Evolutionary conservation across 345 rosid species (phyloP), one percentile per base, ranked within the genome.

Genomic region (Boechera stricta): DNA sequence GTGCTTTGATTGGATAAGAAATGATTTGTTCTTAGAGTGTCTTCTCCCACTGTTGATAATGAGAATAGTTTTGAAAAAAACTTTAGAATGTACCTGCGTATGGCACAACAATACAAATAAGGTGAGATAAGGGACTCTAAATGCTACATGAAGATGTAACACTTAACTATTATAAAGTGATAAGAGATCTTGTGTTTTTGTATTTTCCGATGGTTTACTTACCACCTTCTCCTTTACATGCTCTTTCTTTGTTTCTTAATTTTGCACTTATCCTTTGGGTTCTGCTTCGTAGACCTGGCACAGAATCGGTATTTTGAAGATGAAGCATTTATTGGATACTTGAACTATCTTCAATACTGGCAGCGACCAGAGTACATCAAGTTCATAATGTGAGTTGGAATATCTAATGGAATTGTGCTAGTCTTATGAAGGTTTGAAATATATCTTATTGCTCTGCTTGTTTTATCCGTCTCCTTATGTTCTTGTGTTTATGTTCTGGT

Each of bases 301-400:
- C 99, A 96, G 84, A 96, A 96, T 73, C 97, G 98, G 7, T 91
- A 96, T 84, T 91, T 96, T 67, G 99, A 96, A 41, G 99, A 96
- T 65, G 98, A 93, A 82, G 90, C 99, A 5, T 96, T 93, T 80
- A 89, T 96, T 76, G 98, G 92, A 21, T 96, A 96, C 87, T 84
- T 96, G 86, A 96, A 96, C 71, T 96, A 93, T 78, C 98, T 96
- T 69, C 93, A 86, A 71, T 96, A 96, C 78, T 96, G 97, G 99
- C 97, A 93, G 71, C 95, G 80, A 10, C 97, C 97, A 0, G 98
- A 96, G 82, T 93, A 93, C 77, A 79, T 87, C 41, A 96, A 93
- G 71, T 96, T 86, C 80, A 87, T 96, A 48, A 96, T 93, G 99
- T 96, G 79, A 90, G 97, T 59, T 74, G 10, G 33, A 28, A 32